Base-by-base conservation (phyloP, 495 filamentous ascomycete genomes). In the Penicillium psychrofluorescens region DNA sequence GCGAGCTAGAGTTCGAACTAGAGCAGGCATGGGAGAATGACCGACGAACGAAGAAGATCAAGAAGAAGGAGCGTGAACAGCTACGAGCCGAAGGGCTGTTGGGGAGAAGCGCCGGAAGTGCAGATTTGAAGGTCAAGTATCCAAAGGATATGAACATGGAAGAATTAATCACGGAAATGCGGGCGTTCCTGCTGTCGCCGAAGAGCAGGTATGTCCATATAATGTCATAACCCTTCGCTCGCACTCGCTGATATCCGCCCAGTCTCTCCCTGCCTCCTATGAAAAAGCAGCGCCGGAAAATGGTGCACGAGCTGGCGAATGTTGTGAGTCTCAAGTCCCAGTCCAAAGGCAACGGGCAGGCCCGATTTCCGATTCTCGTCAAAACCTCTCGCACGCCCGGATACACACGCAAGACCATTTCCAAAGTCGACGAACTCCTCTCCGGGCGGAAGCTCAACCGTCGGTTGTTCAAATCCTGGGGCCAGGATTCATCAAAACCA, bases 211-310 rank as follows among this genome's bases (percentile, higher is more conserved):
- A 73, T 46, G 73, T 56, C 33, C 11, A 36, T 32, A 4, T 22
- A 14, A 13, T 41, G n/a, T 36, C 34, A 40, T 14, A 16, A n/a
- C 12, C 30, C 32, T 15, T 11, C 7, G 35, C 43, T 41, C 44
- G n/a, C 51, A 38, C 41, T 29, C 39, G 35, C 53, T 41, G 43
- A 41, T 12, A 9, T 22, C 28, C 15, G 11, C n/a, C 5, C 12
- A 95, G 89, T 40, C 71, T 90, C 10, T 63, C 83, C 13, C 67
- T 98, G 9, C 90, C 92, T 6, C 88, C 91, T 2, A 91, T 98
- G 79, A 79, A 83, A 27, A 89, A 86, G 49, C 61, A 74, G 2
- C 75, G 79, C 29, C 86, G 92, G 43, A 89, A 84, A 55, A 59
- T 76, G 9, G 73, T 95, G 10, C 92, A 98, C 56, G 72, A 84